A percentile compares a stretch with the other conserved stretches of the same genome.
phyloP scores from a whole-genome alignment of 1,139 yeast species.

The Suhomyces terraborum region DNA sequence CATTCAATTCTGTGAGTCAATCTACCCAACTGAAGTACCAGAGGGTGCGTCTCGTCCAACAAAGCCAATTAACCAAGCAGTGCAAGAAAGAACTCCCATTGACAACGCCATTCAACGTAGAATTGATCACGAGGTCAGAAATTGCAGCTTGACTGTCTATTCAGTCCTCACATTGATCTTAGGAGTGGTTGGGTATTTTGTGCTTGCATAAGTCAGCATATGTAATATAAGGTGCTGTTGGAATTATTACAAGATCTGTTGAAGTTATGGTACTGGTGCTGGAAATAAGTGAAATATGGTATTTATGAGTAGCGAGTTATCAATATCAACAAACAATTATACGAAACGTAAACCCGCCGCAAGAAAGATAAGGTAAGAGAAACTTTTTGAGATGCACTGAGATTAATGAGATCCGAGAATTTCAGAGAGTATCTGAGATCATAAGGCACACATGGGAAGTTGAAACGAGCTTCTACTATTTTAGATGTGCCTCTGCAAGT shows the following conservation, averaged over 20 bases:
- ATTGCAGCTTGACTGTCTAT: constrained; percentile 11
- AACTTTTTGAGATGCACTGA: too few relatives aligned
- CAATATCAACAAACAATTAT: background rate
- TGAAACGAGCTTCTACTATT: too few relatives aligned
- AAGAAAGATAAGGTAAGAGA: too few relatives aligned
- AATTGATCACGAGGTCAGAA: constrained; percentile 32
- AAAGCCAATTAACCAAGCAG: constrained; percentile 26
- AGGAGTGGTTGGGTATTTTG: constrained; percentile 4
- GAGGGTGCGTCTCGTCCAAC: constrained; percentile 27
- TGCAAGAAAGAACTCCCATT: constrained; percentile 32
- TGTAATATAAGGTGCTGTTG: background rate
- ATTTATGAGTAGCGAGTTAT: background rate
- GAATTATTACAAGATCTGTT: too few relatives aligned
- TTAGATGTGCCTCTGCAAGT: too few relatives aligned
- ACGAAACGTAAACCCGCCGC: too few relatives aligned
- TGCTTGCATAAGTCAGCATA: background rate
- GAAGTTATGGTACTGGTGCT: background rate
- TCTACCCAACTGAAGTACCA: constrained; percentile 58
- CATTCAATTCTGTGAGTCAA: constrained; percentile 78
- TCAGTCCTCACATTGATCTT: constrained; percentile 2
- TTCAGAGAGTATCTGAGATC: too few relatives aligned
- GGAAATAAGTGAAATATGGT: background rate
- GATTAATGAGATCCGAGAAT: too few relatives aligned
- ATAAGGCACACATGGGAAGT: too few relatives aligned
- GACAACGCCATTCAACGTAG: constrained; percentile 33